A percentile compares a stretch with the other conserved stretches of the same genome.
phyloP scores from a whole-genome alignment of 805 yeast genomes.

The Nakazawaea laoshanensis region DNA sequence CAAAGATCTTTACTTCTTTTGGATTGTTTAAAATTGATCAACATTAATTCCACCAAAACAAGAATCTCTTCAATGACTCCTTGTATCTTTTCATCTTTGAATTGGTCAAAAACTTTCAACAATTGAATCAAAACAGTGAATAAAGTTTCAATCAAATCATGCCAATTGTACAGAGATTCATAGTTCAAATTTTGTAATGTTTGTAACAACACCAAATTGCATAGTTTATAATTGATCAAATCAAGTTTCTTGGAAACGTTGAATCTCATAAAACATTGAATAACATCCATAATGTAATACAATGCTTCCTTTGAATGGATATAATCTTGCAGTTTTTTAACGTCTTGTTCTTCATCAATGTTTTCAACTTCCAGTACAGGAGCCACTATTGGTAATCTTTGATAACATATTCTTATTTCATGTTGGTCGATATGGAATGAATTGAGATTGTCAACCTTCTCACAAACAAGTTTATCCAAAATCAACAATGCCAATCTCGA shows the following conservation, averaged over 20 bases:
- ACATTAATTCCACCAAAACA: slow-evolving; percentile 15
- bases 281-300: slow-evolving; percentile 25
- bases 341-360: background rate
- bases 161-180: slow-evolving; percentile 22
- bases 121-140: slow-evolving; percentile 19
- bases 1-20: background rate
- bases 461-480: slow-evolving; percentile 19
- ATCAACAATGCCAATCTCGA: slow-evolving; percentile 21
- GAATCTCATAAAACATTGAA: slow-evolving; percentile 24
- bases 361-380: slow-evolving; percentile 14
- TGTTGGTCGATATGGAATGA: slow-evolving; percentile 23
- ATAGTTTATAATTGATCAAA: slow-evolving; percentile 21
- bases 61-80: slow-evolving; percentile 20
- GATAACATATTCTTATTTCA: slow-evolving; percentile 33
- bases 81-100: slow-evolving; percentile 10
- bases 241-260: slow-evolving; percentile 28
- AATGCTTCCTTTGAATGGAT: slow-evolving; percentile 20
- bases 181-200: slow-evolving; percentile 10
- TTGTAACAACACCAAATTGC: slow-evolving; percentile 20
- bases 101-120: slow-evolving; percentile 6
- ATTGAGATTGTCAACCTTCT: slow-evolving; percentile 11
- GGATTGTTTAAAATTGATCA: slow-evolving; percentile 7
- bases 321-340: background rate
- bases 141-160: slow-evolving; percentile 23
- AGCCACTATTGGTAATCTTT: slow-evolving; percentile 26